Evolutionary conservation across 257 asterid genomes (phyloP), one percentile per base, ranked within the genome.

Genomic region (Prunella vulgaris): DNA sequence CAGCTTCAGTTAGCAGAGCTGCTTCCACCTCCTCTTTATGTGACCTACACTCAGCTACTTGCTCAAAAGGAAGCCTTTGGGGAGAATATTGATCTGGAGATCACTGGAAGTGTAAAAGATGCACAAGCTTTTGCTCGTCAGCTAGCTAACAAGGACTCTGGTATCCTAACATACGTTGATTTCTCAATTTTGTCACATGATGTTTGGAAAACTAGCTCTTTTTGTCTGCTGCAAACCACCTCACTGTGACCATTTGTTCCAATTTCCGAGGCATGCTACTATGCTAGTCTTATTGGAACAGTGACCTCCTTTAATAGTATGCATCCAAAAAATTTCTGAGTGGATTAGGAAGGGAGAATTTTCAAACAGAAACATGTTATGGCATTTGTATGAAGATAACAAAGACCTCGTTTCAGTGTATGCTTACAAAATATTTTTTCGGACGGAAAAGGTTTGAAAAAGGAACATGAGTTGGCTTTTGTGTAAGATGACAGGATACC

Each of bases 41-140:
- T 94, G 54, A 80, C 85, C 59, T 91, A 87, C 84, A 91, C 97
- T 37, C 97, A 94, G 81, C 72, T 94, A 77, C 81, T 87, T 71
- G 96, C 97, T 54, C 99, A 94, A 74, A 94, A 89, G 76, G 99
- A 94, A 80, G 99, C 97, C 27, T 91, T 91, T 69, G 95, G 87
- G 52, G 99, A 94, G 80, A 83, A 78, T 65, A 84, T 94, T 57
- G 99, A 91, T 69, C 85, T 94, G 77, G 99, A 94, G 75, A 77
- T 91, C 69, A 64, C 86, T 17, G 99, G 99, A 78, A 94, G 92
- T 73, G 67, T 94, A 66, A 91, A 89, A 87, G 99, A 91, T 27
- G 99, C 99, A 64, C 96, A 87, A 66, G 84, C 86, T 2, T 87
- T 82, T 79, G 92, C 93, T 68, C 91, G 90, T 32, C 97, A 94